Evolutionary conservation across 768 basidiomycete genomes (phyloP).

Genomic region (Panaeolus cyanescens): DNA sequence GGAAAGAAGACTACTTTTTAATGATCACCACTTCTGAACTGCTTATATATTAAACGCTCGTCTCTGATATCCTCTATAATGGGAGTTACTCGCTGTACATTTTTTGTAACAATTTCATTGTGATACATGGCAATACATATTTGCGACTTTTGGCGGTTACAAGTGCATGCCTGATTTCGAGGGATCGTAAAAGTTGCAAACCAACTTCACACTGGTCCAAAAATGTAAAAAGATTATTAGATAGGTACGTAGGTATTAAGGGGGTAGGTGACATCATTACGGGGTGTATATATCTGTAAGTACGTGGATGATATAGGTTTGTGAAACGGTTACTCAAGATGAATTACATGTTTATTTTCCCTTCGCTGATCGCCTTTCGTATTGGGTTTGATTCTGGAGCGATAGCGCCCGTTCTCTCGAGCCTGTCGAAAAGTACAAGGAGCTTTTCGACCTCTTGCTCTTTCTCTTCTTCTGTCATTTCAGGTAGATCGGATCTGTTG

Average conservation of each 20-base stretch:
- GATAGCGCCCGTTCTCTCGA: conserved; percentile 76
- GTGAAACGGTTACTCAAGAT: neutral
- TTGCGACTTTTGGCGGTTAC: neutral
- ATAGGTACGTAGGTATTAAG: neutral
- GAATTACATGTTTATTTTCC: conserved; percentile 21
- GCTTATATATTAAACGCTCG: neutral
- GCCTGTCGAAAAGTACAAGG: conserved; percentile 87
- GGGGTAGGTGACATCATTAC: neutral
- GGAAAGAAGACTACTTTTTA: conserved; percentile 73
- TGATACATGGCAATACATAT: neutral
- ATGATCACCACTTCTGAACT: conserved; percentile 3
- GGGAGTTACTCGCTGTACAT: conserved; percentile 1
- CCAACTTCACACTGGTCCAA: no score
- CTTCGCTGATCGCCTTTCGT: conserved; percentile 61
- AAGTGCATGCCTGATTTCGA: neutral
- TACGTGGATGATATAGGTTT: neutral
- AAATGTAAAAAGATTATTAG: no score
- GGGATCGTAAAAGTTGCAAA: no score
- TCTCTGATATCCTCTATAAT: neutral
- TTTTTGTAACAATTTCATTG: conserved; percentile 1
- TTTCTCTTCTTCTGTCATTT: conserved; percentile 96
- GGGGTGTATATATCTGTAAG: neutral
- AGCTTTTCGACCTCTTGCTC: conserved; percentile 91
- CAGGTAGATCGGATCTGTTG: conserved; percentile 35
- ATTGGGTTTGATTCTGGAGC: conserved; percentile 70